phyloP scores from a whole-genome alignment of 306 rosid genomes.

The Malus sylvestris region DNA sequence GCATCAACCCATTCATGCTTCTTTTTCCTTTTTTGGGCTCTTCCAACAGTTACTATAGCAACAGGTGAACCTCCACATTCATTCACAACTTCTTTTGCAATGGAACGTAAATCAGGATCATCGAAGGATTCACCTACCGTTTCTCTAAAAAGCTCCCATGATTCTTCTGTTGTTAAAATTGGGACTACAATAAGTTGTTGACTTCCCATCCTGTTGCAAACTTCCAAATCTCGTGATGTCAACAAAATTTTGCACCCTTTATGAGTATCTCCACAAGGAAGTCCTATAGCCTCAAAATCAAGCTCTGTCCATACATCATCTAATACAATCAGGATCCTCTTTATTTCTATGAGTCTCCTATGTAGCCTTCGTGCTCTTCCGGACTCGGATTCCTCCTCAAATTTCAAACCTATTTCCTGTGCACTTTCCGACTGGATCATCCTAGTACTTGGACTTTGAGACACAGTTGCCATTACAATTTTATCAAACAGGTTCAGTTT shows the following conservation, averaged over 20 bases:
- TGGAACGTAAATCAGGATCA: neutral
- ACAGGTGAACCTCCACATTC: conserved; percentile 35
- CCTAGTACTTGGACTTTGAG: too few species aligned
- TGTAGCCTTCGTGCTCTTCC: too few species aligned
- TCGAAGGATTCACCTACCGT: neutral
- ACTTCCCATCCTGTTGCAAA: conserved; percentile 9
- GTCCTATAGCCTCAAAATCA: conserved; percentile 21
- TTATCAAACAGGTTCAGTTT: too few species aligned
- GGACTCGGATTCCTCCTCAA: too few species aligned
- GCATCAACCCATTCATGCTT: conserved; percentile 18
- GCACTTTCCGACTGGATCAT: too few species aligned
- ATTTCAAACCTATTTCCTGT: too few species aligned
- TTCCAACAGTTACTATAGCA: conserved; percentile 27
- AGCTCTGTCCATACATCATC: conserved; percentile 30
- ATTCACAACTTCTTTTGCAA: neutral
- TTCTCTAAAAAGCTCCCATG: conserved; percentile 16
- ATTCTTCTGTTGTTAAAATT: conserved; percentile 1
- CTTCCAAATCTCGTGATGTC: conserved; percentile 20
- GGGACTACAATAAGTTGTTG: conserved; percentile 5
- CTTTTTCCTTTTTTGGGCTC: neutral
- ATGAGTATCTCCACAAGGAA: conserved; percentile 6
- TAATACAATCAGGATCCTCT: conserved; percentile 6
- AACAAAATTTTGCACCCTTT: conserved; percentile 21
- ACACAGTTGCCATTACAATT: too few species aligned
- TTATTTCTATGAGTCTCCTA: neutral